phyloP scores from a whole-genome alignment of 2,329 filamentous ascomycete species.

The Ophiognomonia clavigignenti-juglandacearum region DNA sequence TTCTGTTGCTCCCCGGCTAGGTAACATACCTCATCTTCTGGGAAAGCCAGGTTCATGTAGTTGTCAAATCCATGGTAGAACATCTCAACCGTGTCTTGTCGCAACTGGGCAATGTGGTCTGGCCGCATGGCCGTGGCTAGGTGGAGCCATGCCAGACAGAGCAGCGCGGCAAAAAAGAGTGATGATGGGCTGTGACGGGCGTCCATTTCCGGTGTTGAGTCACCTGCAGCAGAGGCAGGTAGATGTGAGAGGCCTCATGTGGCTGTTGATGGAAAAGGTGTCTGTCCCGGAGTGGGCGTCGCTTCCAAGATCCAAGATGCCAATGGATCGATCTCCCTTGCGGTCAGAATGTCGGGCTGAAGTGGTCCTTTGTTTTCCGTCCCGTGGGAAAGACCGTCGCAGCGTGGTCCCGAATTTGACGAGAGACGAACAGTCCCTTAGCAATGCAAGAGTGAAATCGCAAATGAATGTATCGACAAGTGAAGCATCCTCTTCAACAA shows the following conservation, averaged over 20 bases:
- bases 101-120: constrained; percentile 49
- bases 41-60: constrained; percentile 91
- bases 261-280: constrained; percentile 8
- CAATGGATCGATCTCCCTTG: background rate
- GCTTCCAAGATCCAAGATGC: background rate
- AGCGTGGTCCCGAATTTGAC: too few species aligned
- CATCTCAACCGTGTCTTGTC: constrained; percentile 65
- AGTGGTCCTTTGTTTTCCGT: too few species aligned
- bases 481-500: too few species aligned
- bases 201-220: constrained; percentile 33
- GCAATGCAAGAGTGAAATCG: too few species aligned
- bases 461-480: too few species aligned
- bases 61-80: constrained; percentile 97
- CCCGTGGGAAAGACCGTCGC: too few species aligned
- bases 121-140: constrained; percentile 46
- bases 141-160: constrained; percentile 37
- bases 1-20: background rate
- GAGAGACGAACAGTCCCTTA: too few species aligned
- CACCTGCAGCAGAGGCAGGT: constrained; percentile 28
- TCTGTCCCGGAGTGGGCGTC: constrained; percentile 6
- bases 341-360: too few species aligned
- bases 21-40: constrained; percentile 80
- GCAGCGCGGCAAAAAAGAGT: constrained; percentile 19
- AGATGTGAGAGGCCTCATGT: constrained; percentile 9
- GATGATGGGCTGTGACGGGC: constrained; percentile 10